Base-by-base conservation (phyloP, 2,329 filamentous ascomycete genomes). In the Fusarium sp. region DNA sequence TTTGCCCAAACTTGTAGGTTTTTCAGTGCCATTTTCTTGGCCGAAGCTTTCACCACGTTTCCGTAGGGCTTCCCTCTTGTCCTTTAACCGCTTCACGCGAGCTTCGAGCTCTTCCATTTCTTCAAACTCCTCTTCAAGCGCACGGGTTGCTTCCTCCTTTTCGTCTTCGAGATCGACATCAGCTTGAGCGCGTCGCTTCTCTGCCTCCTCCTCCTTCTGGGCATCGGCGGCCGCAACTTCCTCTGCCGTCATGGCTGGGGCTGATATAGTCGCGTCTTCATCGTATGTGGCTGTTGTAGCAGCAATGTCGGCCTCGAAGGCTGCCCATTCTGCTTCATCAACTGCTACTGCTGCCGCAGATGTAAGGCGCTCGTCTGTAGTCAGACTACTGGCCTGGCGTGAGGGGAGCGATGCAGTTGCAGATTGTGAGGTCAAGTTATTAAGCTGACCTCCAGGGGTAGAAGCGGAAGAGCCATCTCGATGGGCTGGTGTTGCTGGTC, bases 311-410 rank as follows among this genome's bases (percentile, higher is more conserved):
- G 93, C 93, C 80, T 97, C 92, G 79, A 97, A 97, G 13, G 94
- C 93, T 4, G 93, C 92, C 93, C 93, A 96, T 82, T 96, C 93
- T 60, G 92, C 90, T 78, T 97, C 94, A 79, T 95, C 90, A 13
- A 86, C 83, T 12, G 79, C 72, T 23, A 73, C 66, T 46, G 75
- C 60, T 23, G 71, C 52, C 18, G 49, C 32, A 32, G 74, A 40
- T 16, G 61, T 59, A 44, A 71, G 63, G n/a, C 74, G 46, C 16
- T 77, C 65, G 38, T 75, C 66, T 46, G 66, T 67, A 15, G 75
- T 11, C 37, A 78, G 60, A 33, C 67, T 72, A 53, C 67, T 79
- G 53, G 69, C 73, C 35, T 74, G 80, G 2, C 80, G 78, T 2
- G 80, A 77, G 9, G 74, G 79, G 42, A 83, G 82, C 5, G 84